Conservation (phyloP, 2,329 filamentous ascomycete species). For the Epichloe sylvatica region DNA sequence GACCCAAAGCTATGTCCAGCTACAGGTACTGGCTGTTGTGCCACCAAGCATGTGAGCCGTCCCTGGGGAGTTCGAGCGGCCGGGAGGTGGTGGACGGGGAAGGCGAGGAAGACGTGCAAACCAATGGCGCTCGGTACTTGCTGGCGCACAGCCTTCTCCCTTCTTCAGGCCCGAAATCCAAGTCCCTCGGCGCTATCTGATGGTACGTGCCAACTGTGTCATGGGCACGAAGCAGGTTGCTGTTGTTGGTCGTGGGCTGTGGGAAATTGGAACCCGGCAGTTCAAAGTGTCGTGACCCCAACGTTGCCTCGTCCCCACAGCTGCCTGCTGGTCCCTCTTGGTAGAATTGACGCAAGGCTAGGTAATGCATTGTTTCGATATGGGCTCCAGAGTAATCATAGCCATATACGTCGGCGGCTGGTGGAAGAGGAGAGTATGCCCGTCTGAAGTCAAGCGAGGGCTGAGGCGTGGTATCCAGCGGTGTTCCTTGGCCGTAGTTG, state of each 20-base stretch:
- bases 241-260: neutral
- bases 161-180: neutral
- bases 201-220: neutral
- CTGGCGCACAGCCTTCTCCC: neutral
- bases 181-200: neutral
- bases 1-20: neutral
- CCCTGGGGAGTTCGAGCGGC: neutral
- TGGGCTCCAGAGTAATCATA: neutral
- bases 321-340: neutral
- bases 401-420: neutral
- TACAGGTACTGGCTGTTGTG: neutral
- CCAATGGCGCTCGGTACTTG: neutral
- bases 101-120: neutral
- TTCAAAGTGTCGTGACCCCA: neutral
- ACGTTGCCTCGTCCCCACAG: neutral
- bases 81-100: neutral
- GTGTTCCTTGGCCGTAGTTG: slow-evolving; percentile 9
- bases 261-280: neutral
- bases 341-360: neutral
- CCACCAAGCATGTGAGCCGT: slow-evolving; percentile 1
- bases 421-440: neutral
- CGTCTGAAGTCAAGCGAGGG: neutral
- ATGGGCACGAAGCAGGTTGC: neutral
- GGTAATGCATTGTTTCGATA: neutral
- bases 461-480: neutral